phyloP scores from a whole-genome alignment of 2,329 filamentous ascomycete species.

The Phialocephala subalpina region DNA sequence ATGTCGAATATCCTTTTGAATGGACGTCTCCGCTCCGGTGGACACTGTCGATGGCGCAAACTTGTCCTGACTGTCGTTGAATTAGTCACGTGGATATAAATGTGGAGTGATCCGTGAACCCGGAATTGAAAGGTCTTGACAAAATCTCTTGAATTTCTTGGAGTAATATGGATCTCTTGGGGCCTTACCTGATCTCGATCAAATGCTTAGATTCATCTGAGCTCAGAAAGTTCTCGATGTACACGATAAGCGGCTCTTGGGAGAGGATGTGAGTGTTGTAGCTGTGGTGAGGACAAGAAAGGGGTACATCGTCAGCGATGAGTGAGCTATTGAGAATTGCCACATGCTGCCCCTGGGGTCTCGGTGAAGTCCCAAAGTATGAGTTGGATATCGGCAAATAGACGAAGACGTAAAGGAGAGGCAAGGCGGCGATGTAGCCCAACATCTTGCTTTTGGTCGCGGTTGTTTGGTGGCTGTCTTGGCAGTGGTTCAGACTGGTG shows the following conservation, averaged over 20 bases:
- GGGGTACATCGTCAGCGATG: conserved; percentile 41
- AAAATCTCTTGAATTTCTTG: neutral
- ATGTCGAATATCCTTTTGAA: conserved; percentile 57
- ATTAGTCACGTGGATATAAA: conserved; percentile 25
- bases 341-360: conserved; percentile 15
- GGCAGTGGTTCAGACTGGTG: neutral
- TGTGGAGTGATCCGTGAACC: neutral
- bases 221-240: conserved; percentile 63
- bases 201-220: conserved; percentile 57
- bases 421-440: conserved; percentile 39
- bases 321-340: conserved; percentile 38
- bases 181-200: conserved; percentile 57
- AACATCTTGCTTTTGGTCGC: conserved; percentile 33
- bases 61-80: conserved; percentile 49
- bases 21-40: conserved; percentile 53
- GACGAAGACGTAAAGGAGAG: conserved; percentile 42
- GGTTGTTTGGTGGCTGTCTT: conserved; percentile 10
- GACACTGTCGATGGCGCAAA: conserved; percentile 63
- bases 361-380: conserved; percentile 29
- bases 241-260: conserved; percentile 62
- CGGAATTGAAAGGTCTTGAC: neutral
- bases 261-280: conserved; percentile 57
- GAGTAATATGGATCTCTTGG: no score
- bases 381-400: conserved; percentile 39
- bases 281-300: conserved; percentile 37